These are phyloP conservation scores for Aspergillus pseudoterreus DNA, from an alignment of 2,329 filamentous ascomycete genomes.

Conservation along the genomic window DNA sequence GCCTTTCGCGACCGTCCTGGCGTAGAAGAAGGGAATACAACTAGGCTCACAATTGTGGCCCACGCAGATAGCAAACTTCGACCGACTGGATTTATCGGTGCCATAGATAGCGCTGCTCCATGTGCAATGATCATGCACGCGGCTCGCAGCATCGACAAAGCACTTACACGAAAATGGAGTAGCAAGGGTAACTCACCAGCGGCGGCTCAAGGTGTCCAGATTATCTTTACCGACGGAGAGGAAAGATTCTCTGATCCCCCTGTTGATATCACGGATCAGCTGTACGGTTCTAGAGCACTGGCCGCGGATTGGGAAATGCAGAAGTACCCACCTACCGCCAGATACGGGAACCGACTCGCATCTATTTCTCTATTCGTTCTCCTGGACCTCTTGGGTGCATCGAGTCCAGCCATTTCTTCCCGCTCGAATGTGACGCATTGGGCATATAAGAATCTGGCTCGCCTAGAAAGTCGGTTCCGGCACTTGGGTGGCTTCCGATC, in stretches of 20 bases:
- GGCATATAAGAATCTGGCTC: slow-evolving; percentile 76
- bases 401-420: slow-evolving; percentile 67
- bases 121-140: slow-evolving; percentile 90
- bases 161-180: slow-evolving; percentile 76
- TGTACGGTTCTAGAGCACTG: slow-evolving; percentile 83
- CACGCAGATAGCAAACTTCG: slow-evolving; percentile 84
- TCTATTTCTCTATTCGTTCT: slow-evolving; percentile 85
- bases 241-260: slow-evolving; percentile 71
- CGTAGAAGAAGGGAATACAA: slow-evolving; percentile 67
- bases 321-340: slow-evolving; percentile 65
- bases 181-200: slow-evolving; percentile 59
- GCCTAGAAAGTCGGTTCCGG: slow-evolving; percentile 69
- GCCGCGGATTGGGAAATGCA: slow-evolving; percentile 74
- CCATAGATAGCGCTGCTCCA: slow-evolving; percentile 86
- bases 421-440: slow-evolving; percentile 89
- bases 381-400: slow-evolving; percentile 77
- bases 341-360: slow-evolving; percentile 67
- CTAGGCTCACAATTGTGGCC: slow-evolving; percentile 78
- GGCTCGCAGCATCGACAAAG: slow-evolving; percentile 72
- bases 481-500: too few relatives aligned
- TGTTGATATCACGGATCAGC: slow-evolving; percentile 54
- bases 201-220: slow-evolving; percentile 77
- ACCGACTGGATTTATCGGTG: slow-evolving; percentile 83
- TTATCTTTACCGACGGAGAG: slow-evolving; percentile 85
- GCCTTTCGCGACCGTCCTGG: slow-evolving; percentile 84